Percentiles rank a stretch among this genome's conserved stretches.
Evolutionary conservation across 352 stramenopile genomes (phyloP).

Genomic region (Phytopythium delawarense): DNA sequence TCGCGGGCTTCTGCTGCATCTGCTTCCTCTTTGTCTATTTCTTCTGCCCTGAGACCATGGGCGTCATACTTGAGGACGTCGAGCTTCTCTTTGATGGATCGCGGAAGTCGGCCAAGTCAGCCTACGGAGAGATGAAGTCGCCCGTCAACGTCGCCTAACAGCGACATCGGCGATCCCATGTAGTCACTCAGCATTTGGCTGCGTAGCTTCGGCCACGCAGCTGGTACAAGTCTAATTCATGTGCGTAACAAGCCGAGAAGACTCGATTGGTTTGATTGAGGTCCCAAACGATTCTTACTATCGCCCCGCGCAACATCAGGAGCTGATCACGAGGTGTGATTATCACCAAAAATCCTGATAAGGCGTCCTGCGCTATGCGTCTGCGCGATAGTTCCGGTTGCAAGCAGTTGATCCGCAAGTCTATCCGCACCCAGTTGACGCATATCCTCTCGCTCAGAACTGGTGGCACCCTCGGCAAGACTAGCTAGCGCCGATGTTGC

Average conservation of each 20-base stretch:
- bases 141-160: slow-evolving; percentile 2
- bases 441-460: neutral
- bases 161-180: neutral
- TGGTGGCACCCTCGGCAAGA: neutral
- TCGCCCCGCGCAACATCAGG: neutral
- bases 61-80: slow-evolving; percentile 44
- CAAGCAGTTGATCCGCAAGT: neutral
- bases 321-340: neutral
- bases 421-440: neutral
- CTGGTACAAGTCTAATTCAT: neutral
- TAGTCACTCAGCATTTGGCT: too few species aligned
- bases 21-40: slow-evolving; percentile 41
- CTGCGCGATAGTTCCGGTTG: neutral
- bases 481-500: neutral
- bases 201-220: neutral
- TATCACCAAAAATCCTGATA: neutral
- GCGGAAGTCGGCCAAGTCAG: slow-evolving; percentile 9
- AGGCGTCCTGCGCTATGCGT: neutral
- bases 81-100: slow-evolving; percentile 26
- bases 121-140: slow-evolving; percentile 23
- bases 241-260: too few species aligned
- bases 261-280: too few species aligned
- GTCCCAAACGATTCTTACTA: neutral
- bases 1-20: slow-evolving; percentile 23
- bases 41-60: slow-evolving; percentile 39